Conservation (phyloP, 2,329 filamentous ascomycete genomes). For the Penicillium nordicum region DNA sequence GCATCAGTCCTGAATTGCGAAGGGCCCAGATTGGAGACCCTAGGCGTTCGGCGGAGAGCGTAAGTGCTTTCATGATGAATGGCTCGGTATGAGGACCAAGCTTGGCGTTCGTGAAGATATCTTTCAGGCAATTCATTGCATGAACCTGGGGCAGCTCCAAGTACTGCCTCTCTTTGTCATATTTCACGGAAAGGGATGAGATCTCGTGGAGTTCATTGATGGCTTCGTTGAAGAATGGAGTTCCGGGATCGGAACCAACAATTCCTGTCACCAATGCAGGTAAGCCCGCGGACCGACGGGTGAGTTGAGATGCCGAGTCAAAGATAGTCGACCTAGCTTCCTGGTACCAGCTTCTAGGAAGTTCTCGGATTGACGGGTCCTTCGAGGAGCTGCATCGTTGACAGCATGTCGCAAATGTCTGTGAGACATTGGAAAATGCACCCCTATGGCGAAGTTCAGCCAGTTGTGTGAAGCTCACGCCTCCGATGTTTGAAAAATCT, state of each 20-base stretch:
- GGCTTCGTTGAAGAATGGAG: slow-evolving; percentile 40
- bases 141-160: slow-evolving; percentile 82
- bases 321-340: slow-evolving; percentile 65
- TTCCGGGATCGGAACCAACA: slow-evolving; percentile 59
- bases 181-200: slow-evolving; percentile 31
- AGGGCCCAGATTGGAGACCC: slow-evolving; percentile 88
- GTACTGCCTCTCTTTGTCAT: slow-evolving; percentile 35
- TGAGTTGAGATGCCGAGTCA: slow-evolving; percentile 72
- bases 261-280: slow-evolving; percentile 83
- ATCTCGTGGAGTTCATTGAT: slow-evolving; percentile 42
- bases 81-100: slow-evolving; percentile 69
- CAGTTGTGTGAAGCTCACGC: slow-evolving; percentile 76
- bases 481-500: slow-evolving; percentile 65
- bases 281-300: slow-evolving; percentile 85
- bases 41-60: slow-evolving; percentile 75
- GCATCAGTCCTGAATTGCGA: slow-evolving; percentile 85
- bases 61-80: slow-evolving; percentile 69
- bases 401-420: slow-evolving; percentile 82
- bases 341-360: slow-evolving; percentile 69
- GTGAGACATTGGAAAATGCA: slow-evolving; percentile 87
- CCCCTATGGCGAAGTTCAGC: slow-evolving; percentile 82
- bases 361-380: slow-evolving; percentile 40
- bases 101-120: slow-evolving; percentile 80
- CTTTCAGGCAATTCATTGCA: slow-evolving; percentile 88
- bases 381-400: slow-evolving; percentile 56